Evolutionary conservation across 257 asterid species (phyloP).

Genomic region (Solanum piurae): DNA sequence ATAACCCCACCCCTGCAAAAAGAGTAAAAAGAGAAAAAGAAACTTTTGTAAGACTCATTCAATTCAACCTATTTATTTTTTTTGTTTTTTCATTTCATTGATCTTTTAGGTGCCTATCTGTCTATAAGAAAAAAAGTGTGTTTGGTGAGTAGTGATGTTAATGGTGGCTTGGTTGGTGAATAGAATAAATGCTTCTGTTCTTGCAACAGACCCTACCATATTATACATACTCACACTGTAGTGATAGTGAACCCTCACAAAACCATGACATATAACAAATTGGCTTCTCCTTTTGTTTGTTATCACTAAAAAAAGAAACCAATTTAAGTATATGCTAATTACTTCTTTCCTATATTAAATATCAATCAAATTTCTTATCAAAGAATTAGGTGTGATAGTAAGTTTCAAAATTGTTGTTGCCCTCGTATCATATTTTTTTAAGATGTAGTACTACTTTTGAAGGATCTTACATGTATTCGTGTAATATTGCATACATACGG

Average conservation of each 20-base stretch:
- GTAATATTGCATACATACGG: not conserved
- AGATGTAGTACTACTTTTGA: not conserved
- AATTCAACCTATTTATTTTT: not conserved
- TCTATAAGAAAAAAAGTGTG: not conserved
- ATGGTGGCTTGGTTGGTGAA: slow-evolving; percentile 32
- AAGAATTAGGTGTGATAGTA: not conserved
- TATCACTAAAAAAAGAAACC: not conserved
- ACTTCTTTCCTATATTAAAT: not conserved
- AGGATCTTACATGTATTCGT: not conserved
- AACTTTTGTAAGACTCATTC: not conserved
- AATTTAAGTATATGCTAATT: not conserved
- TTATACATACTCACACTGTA: slow-evolving; percentile 3
- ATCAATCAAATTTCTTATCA: not conserved
- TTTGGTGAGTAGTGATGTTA: not conserved
- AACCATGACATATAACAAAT: slow-evolving; percentile 25
- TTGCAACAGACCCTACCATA: slow-evolving; percentile 4
- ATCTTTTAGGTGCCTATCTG: not conserved
- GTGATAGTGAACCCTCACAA: slow-evolving; percentile 4
- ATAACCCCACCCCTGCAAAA: not conserved
- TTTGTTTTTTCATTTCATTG: not conserved
- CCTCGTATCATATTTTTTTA: not conserved
- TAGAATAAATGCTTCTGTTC: slow-evolving; percentile 43
- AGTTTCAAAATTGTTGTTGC: not conserved
- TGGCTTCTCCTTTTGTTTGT: slow-evolving; percentile 27
- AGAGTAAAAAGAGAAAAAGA: not conserved